phyloP scores from a whole-genome alignment of 495 filamentous ascomycete genomes.

The Amniculicola lignicola region DNA sequence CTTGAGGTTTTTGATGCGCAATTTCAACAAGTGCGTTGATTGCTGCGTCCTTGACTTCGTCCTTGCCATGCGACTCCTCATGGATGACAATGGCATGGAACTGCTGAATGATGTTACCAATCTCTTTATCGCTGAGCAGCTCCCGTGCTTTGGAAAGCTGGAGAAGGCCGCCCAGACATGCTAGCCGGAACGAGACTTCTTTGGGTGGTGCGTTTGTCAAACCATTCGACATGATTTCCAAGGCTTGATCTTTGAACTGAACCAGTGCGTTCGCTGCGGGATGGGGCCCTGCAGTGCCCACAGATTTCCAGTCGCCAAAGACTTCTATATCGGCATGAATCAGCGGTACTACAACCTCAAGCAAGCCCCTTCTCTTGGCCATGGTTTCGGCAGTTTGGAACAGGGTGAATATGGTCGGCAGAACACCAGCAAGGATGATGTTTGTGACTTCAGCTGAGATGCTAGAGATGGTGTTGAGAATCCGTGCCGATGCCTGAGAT shows the following conservation, averaged over 20 bases:
- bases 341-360: conserved; percentile 61
- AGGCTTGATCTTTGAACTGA: conserved; percentile 60
- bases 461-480: conserved; percentile 55
- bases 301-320: conserved; percentile 56
- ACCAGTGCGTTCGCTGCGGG: conserved; percentile 49
- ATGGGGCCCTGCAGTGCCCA: conserved; percentile 37
- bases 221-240: conserved; percentile 59
- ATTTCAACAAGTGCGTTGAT: conserved; percentile 61
- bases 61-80: conserved; percentile 54
- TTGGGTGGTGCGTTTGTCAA: conserved; percentile 60
- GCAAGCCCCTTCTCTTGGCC: conserved; percentile 63
- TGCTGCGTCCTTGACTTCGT: conserved; percentile 61
- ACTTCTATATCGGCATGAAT: conserved; percentile 56
- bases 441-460: conserved; percentile 56
- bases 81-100: conserved; percentile 63
- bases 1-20: conserved; percentile 61
- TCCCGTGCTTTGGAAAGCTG: conserved; percentile 54
- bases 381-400: conserved; percentile 64
- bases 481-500: conserved; percentile 64
- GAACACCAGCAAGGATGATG: conserved; percentile 53
- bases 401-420: conserved; percentile 60
- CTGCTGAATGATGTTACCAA: conserved; percentile 62
- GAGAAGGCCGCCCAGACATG: conserved; percentile 58
- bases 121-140: conserved; percentile 62
- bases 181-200: conserved; percentile 63